Percentiles rank a stretch among this genome's conserved stretches.
These are phyloP conservation scores for Alternaria arborescens DNA, from an alignment of 2,329 filamentous ascomycete species.

Conservation along the genomic window DNA sequence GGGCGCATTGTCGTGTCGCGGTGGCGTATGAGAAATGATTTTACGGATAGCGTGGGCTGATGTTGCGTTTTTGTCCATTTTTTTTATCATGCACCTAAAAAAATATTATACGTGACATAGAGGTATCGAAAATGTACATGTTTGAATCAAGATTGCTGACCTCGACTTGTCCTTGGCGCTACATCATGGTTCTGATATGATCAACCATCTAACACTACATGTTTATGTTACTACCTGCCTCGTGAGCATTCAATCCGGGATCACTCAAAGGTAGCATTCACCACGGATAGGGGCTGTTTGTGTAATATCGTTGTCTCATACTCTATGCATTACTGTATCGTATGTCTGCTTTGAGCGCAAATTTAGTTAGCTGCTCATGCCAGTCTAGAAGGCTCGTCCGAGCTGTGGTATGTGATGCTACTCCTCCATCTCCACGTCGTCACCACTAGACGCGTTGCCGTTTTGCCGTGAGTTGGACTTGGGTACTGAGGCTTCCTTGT, in stretches of 20 bases:
- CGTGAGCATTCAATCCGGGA: neutral
- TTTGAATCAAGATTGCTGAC: neutral
- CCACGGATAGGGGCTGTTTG: neutral
- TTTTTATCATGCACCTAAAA: neutral
- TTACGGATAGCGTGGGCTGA: conserved; percentile 2
- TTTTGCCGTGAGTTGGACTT: conserved; percentile 44
- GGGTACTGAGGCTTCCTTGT: conserved; percentile 97
- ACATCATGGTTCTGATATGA: neutral
- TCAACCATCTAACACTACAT: no score
- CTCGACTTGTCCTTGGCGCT: no score
- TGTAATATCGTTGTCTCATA: conserved; percentile 21
- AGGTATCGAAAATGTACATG: neutral
- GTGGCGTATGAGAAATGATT: conserved; percentile 7
- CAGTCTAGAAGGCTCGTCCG: neutral
- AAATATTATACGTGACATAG: neutral
- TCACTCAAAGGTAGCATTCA: neutral
- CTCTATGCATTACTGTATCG: conserved; percentile 23
- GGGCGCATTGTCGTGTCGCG: conserved; percentile 8
- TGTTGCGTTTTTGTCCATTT: neutral
- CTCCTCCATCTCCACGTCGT: conserved; percentile 40
- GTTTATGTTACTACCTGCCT: neutral
- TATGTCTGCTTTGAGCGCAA: conserved; percentile 7
- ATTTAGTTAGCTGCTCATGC: neutral
- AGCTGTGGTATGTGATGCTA: neutral
- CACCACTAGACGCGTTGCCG: conserved; percentile 36